A percentile compares a stretch with the other conserved stretches of the same genome.
Conservation (phyloP, 2,329 filamentous ascomycete genomes). For the Trichoderma sp. region DNA sequence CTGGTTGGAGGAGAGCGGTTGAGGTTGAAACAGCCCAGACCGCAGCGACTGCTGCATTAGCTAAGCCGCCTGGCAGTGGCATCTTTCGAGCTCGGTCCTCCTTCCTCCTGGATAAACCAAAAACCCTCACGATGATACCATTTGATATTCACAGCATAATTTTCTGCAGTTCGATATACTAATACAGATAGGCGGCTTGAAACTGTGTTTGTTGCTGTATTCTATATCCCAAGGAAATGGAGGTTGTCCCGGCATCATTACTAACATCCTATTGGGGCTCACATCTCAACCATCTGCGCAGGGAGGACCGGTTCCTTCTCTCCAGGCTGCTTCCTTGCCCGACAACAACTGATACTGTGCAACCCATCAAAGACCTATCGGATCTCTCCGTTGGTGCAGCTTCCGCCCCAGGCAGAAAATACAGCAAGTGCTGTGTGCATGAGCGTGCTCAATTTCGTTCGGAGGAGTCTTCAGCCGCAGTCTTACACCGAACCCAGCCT, state of each 20-base stretch:
- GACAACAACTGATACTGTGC: background rate
- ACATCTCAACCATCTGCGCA: background rate
- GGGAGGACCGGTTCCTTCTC: background rate
- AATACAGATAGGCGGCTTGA: background rate
- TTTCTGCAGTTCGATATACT: background rate
- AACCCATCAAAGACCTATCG: background rate
- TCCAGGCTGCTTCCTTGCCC: background rate
- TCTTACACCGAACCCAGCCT: background rate
- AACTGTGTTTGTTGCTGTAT: background rate
- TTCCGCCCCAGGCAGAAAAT: background rate
- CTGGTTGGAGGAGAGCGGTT: background rate
- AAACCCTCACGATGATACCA: background rate
- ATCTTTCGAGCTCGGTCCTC: background rate
- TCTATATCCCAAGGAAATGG: background rate
- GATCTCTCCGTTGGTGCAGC: background rate
- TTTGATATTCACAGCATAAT: background rate
- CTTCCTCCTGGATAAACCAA: background rate
- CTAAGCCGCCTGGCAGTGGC: background rate
- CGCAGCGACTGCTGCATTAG: slow-evolving; percentile 3
- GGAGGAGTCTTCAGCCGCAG: background rate
- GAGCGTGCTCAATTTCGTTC: background rate
- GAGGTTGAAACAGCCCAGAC: background rate
- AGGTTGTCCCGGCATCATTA: background rate
- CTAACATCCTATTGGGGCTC: background rate
- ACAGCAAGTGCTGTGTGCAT: slow-evolving; percentile 18